These are phyloP conservation scores for Leccinum pachyderme DNA, from an alignment of 1,284 basidiomycete genomes.

Conservation along the genomic window DNA sequence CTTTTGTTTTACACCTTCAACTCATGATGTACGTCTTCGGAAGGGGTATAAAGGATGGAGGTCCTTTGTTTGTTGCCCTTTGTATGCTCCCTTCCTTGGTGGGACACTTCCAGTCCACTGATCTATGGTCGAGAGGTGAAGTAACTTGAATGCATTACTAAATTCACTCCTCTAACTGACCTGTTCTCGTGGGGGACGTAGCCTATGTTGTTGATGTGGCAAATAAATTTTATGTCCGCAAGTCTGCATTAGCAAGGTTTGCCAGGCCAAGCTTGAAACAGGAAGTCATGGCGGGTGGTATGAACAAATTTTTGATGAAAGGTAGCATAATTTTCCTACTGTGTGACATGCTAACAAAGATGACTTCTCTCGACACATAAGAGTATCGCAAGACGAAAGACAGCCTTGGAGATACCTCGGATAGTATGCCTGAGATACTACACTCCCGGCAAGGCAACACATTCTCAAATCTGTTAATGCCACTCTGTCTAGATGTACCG, in stretches of 20 bases:
- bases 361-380: conserved; percentile 5
- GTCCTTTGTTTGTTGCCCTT: conserved; percentile 19
- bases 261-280: conserved; percentile 21
- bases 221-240: conserved; percentile 26
- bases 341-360: background rate
- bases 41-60: conserved; percentile 15
- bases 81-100: conserved; percentile 18
- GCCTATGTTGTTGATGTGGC: conserved; percentile 17
- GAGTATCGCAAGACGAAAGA: conserved; percentile 35
- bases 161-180: background rate
- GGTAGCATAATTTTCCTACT: background rate
- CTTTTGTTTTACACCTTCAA: conserved; percentile 22
- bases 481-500: conserved; percentile 31
- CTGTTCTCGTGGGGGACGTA: background rate
- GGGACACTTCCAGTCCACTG: background rate
- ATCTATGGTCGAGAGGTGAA: conserved; percentile 25
- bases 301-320: conserved; percentile 24
- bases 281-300: conserved; percentile 36
- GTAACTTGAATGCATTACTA: background rate
- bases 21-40: conserved; percentile 19
- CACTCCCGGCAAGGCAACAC: conserved; percentile 12
- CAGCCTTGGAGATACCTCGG: conserved; percentile 27
- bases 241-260: conserved; percentile 30
- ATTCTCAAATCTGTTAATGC: conserved; percentile 15
- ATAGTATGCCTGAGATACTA: conserved; percentile 22